Evolutionary conservation across 225 moss, liverwort and hornwort species (phyloP), one percentile per base, ranked within the genome.

Genomic region (Climacium dendroides): DNA sequence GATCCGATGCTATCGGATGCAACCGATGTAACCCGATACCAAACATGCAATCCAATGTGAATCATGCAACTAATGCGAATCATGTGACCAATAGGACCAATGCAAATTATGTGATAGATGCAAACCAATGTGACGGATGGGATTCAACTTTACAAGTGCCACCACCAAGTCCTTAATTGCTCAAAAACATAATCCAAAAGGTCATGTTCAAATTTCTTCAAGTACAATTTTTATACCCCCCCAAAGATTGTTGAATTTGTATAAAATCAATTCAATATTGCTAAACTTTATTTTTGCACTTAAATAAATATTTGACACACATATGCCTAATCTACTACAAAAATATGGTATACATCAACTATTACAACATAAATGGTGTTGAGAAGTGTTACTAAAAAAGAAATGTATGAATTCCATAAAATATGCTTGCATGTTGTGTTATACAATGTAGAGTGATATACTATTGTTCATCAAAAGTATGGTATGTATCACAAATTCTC

Each of bases 81-180:
- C 7, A 13, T 14, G 7, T 15, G 7, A 74, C 4, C 3, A 1
- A 75, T 22, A 13, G 22, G 34, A 76, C 24, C 24, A 76, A 53
- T n/a, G 22, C 24, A 53, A 52, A 76, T 4, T 6, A 52, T 35
- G 13, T 52, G 22, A 47, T n/a, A n/a, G n/a, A n/a, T n/a, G n/a
- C n/a, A n/a, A n/a, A n/a, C 1, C 8, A 0, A 6, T 35, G 3
- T 3, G 0, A 35, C 6, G 1, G 1, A 54, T n/a, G 24, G 77
- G 25, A 16, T 48, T 74, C 7, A 32, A 48, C 4, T 74, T 48
- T 30, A 73, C 4, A 0, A 6, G n/a, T 30, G 7, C 19, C 3
- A 48, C 7, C 1, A 47, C 11, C 1, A 73, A 47, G 4, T 47
- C 0, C 5, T 35, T 15, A 48, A 48, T 48, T 48, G 48, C 13